Base-by-base conservation (phyloP, 2,329 filamentous ascomycete species). In the Neophaeococcomyces aloes region DNA sequence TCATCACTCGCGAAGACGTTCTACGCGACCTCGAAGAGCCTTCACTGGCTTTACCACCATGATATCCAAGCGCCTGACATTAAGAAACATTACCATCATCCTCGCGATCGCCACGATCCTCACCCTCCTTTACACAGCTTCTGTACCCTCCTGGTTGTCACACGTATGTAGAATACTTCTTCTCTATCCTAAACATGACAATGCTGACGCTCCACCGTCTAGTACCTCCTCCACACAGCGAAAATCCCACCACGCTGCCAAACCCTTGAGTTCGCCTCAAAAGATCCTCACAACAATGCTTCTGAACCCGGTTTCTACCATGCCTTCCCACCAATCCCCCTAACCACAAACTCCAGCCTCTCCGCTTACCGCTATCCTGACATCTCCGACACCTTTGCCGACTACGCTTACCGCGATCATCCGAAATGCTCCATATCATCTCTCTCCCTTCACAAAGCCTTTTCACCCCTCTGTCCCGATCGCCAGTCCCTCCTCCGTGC, bases 401-500 rank as follows among this genome's bases (percentile, higher is more conserved):
- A 49, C 14, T 70, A 68, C 57, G 68, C 66, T 46, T 64, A 66
- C 50, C 63, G 64, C 39, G 61, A 62, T 23, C 49, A 53, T 42
- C 47, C 31, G 2, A 53, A 53, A 6, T 71, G 68, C 54, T 61
- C 66, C 34, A 55, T 71, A 46, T 70, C 66, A 8, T 69, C 66
- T 2, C 54, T 66, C 3, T 65, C 69, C 37, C 57, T 71, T 0
- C 65, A 71, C 42, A 47, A 55, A 10, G 61, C 59, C 13, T 61
- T 60, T 38, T 48, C 53, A 4, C 58, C 66, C 3, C 46, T 67
- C 3, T 71, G 68, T 41, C 40, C 38, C 1, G 56, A 61, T 42
- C 57, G 62, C 27, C 44, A 46, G 13, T 59, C 60, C 3, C 60
- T 70, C 56, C 52, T 71, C 1, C 55, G 50, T 13, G 65, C 65